These are phyloP conservation scores for Plasmopara halstedii DNA, from an alignment of 352 stramenopile genomes.

Conservation along the genomic window DNA sequence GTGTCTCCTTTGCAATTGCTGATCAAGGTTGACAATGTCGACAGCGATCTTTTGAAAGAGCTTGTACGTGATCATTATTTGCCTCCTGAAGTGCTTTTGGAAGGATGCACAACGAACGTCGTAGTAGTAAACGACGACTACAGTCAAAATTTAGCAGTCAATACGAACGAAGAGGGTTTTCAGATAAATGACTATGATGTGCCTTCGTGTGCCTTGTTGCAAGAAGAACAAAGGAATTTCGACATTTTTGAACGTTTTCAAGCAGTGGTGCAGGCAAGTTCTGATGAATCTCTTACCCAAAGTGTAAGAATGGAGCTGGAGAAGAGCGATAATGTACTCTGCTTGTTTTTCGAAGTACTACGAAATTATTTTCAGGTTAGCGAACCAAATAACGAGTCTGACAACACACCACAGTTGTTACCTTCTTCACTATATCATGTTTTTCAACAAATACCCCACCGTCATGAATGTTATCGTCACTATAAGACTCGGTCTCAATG, in stretches of 20 bases:
- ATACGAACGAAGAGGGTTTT: neutral
- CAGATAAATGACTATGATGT: slow-evolving; percentile 7
- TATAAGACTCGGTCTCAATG: slow-evolving; percentile 38
- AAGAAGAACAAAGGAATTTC: slow-evolving; percentile 42
- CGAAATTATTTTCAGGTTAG: neutral
- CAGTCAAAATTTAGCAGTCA: neutral
- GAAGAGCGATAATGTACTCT: slow-evolving; percentile 43
- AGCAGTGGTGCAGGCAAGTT: neutral
- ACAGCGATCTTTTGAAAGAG: slow-evolving; percentile 38
- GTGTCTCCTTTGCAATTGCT: slow-evolving; percentile 47
- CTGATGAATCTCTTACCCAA: slow-evolving; percentile 11
- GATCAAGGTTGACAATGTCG: slow-evolving; percentile 38
- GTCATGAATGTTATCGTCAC: slow-evolving; percentile 47
- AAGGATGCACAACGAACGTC: slow-evolving; percentile 12
- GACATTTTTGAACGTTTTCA: slow-evolving; percentile 35
- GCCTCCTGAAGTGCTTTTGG: slow-evolving; percentile 34
- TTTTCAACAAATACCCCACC: slow-evolving; percentile 38
- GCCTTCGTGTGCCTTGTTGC: slow-evolving; percentile 42
- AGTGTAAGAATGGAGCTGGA: slow-evolving; percentile 31
- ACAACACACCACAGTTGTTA: neutral
- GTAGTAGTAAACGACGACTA: neutral
- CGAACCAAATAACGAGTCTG: neutral
- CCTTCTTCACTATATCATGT: neutral
- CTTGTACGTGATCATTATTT: slow-evolving; percentile 35
- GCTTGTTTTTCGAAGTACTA: slow-evolving; percentile 33